Percentiles rank a stretch among this genome's conserved stretches.
These are phyloP conservation scores for Taxillus chinensis DNA, from an alignment of 164 flowering plant genomes.

Conservation along the genomic window DNA sequence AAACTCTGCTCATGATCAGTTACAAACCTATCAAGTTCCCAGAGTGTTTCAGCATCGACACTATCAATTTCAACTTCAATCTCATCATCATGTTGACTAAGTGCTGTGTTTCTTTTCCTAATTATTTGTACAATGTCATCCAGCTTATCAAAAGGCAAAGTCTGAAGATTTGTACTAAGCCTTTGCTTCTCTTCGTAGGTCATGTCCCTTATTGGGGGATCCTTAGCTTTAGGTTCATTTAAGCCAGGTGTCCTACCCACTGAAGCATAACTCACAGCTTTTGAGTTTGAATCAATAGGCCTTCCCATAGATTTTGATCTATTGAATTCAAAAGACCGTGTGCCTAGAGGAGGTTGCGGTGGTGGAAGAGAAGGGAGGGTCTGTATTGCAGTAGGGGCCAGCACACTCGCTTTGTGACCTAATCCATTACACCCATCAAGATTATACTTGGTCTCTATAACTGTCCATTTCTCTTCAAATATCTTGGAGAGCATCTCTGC, in stretches of 20 bases:
- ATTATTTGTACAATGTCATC: slow-evolving; percentile 75
- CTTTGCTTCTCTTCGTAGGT: slow-evolving; percentile 79
- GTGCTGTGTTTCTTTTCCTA: slow-evolving; percentile 57
- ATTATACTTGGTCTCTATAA: slow-evolving; percentile 30
- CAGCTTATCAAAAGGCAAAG: slow-evolving; percentile 67
- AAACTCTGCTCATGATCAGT: slow-evolving; percentile 52
- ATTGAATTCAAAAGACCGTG: slow-evolving; percentile 22
- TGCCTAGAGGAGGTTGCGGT: slow-evolving; percentile 15
- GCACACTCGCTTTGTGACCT: slow-evolving; percentile 21
- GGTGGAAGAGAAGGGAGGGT: slow-evolving; percentile 13
- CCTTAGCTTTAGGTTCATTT: slow-evolving; percentile 39
- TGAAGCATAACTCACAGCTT: slow-evolving; percentile 14
- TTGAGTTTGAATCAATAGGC: slow-evolving; percentile 23
- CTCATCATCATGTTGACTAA: slow-evolving; percentile 70
- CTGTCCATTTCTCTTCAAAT: slow-evolving; percentile 57
- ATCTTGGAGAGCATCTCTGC: slow-evolving; percentile 46
- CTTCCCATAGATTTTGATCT: slow-evolving; percentile 30
- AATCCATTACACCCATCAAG: slow-evolving; percentile 16
- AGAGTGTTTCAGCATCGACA: slow-evolving; percentile 76
- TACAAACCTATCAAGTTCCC: slow-evolving; percentile 87
- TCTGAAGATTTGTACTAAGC: slow-evolving; percentile 57
- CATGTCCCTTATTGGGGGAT: slow-evolving; percentile 59
- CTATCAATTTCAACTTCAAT: slow-evolving; percentile 84
- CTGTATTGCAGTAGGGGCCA: slow-evolving; percentile 28
- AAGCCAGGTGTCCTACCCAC: slow-evolving; percentile 14